Percentiles rank a stretch among this genome's conserved stretches.
These are phyloP conservation scores for Boletus edulis DNA, from an alignment of 768 basidiomycete genomes.

Conservation along the genomic window DNA sequence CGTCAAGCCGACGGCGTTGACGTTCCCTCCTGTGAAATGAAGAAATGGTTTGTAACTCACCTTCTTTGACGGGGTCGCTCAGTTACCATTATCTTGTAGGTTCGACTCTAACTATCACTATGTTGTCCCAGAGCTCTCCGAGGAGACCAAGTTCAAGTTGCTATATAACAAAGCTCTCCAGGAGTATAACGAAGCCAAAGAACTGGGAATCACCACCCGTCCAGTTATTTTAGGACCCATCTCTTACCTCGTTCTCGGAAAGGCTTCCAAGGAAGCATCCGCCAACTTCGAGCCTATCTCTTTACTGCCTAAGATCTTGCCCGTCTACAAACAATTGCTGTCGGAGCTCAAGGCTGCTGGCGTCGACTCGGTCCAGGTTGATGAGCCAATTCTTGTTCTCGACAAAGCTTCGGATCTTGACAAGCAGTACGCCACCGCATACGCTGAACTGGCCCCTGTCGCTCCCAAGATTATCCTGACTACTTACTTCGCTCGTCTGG, in stretches of 20 bases:
- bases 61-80: background rate
- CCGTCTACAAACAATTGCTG: conserved; percentile 89
- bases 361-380: conserved; percentile 92
- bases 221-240: conserved; percentile 96
- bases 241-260: conserved; percentile 92
- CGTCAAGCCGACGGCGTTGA: conserved; percentile 94
- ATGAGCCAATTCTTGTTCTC: conserved; percentile 94
- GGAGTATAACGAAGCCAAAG: conserved; percentile 94
- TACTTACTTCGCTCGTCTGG: conserved; percentile 97
- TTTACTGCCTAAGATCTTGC: conserved; percentile 84
- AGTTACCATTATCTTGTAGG: conserved; percentile 42
- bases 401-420: conserved; percentile 77
- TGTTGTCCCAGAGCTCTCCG: conserved; percentile 95
- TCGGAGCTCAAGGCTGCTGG: conserved; percentile 90
- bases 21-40: conserved; percentile 98
- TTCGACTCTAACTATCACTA: conserved; percentile 99
- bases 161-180: conserved; percentile 93
- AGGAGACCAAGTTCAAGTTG: conserved; percentile 89
- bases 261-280: conserved; percentile 81
- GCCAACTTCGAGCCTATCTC: conserved; percentile 88
- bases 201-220: conserved; percentile 82
- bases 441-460: conserved; percentile 75
- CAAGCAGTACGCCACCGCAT: conserved; percentile 77
- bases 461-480: conserved; percentile 92
- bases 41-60: conserved; percentile 80